Base-by-base conservation (phyloP, 257 asterid genomes). In the Nicotiana attenuata region DNA sequence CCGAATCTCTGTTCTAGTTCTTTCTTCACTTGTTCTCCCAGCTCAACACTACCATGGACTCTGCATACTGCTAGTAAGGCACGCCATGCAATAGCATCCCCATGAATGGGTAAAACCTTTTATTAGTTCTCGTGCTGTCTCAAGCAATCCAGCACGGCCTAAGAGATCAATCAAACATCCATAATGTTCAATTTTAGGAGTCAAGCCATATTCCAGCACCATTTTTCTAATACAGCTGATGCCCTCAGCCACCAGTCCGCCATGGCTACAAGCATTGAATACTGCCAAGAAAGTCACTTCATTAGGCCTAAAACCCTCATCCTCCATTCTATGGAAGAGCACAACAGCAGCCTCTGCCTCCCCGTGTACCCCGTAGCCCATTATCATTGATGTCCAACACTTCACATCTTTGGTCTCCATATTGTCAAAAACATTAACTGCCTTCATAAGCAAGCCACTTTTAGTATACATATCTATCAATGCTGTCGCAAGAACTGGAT, bases 231-330 rank as follows among this genome's bases (percentile, higher is more conserved):
- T 86, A 85, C 82, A 89, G 14, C 66, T 69, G 57, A 88, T 78
- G 35, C 93, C 97, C 79, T 91, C 92, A 0, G 26, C 81, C 31
- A 91, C 90, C 81, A 91, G 71, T 45, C 95, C 95, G n/a, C 89
- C 92, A 33, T 91, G 97, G 84, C 97, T 91, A 66, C 95, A 92
- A 63, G 94, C 89, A 85, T 80, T 89, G 59, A 90, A 50, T 41
- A 90, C 88, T 0, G 93, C 87, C 90, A 91, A 87, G 81, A 92
- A 91, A 20, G 95, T 92, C 80, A 92, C 95, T 56, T 89, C 90
- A 24, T 92, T 92, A 0, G 97, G 95, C 60, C 41, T 81, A 56
- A 71, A 80, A 1, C 91, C 87, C 52, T 89, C 93, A 56, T 89
- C 77, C 87, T 87, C 95, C 95, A 91, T 92, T 73, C 85, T 78